Percentiles rank a stretch among this genome's conserved stretches.
phyloP scores from a whole-genome alignment of 2,329 filamentous ascomycete genomes.

The Microsporum audouinii region DNA sequence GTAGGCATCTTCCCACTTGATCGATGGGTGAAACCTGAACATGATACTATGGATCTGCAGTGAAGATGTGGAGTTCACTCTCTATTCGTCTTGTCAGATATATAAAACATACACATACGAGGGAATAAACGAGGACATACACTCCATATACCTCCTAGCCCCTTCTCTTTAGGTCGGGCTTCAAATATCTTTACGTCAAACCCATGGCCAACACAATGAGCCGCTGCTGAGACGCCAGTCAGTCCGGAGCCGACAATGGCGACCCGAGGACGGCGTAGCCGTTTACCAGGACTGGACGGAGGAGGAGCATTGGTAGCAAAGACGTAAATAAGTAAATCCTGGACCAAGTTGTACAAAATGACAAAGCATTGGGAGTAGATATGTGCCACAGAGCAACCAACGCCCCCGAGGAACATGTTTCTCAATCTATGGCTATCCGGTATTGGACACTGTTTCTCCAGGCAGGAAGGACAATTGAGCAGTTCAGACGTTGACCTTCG shows the following conservation, averaged over 20 bases:
- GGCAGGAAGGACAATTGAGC: not conserved
- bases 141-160: constrained; percentile 69
- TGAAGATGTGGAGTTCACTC: constrained; percentile 70
- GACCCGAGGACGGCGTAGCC: constrained; percentile 51
- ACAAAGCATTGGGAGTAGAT: constrained; percentile 30
- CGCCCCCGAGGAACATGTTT: not conserved
- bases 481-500: not conserved
- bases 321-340: constrained; percentile 52
- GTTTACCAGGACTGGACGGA: constrained; percentile 35
- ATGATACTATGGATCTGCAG: constrained; percentile 77
- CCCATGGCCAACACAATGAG: constrained; percentile 74
- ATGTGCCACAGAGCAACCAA: constrained; percentile 1
- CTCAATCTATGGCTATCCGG: not conserved
- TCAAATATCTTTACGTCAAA: constrained; percentile 76
- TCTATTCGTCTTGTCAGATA: constrained; percentile 34
- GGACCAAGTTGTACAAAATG: constrained; percentile 53
- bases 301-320: constrained; percentile 60
- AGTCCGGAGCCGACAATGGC: constrained; percentile 61
- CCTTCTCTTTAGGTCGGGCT: constrained; percentile 49
- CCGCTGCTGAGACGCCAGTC: constrained; percentile 64
- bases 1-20: constrained; percentile 65
- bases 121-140: constrained; percentile 33
- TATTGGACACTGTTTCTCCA: not conserved
- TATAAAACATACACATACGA: not conserved
- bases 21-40: constrained; percentile 77